Evolutionary conservation across 75 land plant species (phyloP).

Genomic region (Picea sitchensis): DNA sequence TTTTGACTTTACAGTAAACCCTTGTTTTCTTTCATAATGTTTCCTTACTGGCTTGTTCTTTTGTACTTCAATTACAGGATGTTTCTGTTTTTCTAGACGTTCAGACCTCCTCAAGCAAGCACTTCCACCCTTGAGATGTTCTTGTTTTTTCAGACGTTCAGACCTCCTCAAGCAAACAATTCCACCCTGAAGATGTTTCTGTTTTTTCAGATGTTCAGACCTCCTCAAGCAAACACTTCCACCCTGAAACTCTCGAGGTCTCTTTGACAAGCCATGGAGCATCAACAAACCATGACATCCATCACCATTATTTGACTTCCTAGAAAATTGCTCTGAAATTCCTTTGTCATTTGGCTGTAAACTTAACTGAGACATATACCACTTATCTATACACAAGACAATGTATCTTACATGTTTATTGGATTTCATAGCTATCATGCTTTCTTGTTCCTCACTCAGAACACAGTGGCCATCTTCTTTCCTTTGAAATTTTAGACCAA

Average conservation of each 20-base stretch:
- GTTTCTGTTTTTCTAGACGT: background rate
- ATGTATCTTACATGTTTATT: background rate
- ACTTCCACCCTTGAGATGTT: background rate
- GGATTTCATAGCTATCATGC: background rate
- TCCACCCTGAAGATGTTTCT: background rate
- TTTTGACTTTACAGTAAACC: background rate
- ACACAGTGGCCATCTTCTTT: background rate
- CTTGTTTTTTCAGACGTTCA: background rate
- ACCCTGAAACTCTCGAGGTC: background rate
- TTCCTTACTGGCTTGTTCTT: background rate
- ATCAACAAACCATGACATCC: background rate
- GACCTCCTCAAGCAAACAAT: background rate
- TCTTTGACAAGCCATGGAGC: background rate
- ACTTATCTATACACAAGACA: background rate
- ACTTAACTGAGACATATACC: background rate
- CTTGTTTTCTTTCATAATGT: background rate
- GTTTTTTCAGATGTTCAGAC: background rate
- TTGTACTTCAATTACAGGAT: background rate
- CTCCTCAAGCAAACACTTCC: background rate
- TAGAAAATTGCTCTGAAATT: background rate
- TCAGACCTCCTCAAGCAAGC: background rate
- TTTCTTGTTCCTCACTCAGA: background rate
- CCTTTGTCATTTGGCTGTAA: background rate
- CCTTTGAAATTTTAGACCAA: background rate
- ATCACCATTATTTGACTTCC: background rate